Evolutionary conservation across 2,329 filamentous ascomycete genomes (phyloP).

Genomic region (Fusarium armeniacum): DNA sequence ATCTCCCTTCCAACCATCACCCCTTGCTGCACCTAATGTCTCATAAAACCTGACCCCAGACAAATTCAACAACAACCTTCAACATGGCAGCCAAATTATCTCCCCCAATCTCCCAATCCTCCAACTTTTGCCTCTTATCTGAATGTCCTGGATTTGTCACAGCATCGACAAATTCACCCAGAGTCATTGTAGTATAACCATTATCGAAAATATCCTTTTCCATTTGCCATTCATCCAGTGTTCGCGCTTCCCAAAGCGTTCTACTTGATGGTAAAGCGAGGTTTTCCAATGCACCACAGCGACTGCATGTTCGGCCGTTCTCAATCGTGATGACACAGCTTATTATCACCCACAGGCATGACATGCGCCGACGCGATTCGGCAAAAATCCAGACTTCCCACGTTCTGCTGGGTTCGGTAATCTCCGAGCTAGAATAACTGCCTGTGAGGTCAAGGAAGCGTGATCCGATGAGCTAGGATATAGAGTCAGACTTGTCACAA

Average conservation of each 20-base stretch:
- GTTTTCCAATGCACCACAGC: constrained; percentile 6
- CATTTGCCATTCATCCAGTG: constrained; percentile 44
- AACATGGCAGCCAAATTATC: constrained; percentile 47
- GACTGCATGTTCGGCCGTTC: constrained; percentile 9
- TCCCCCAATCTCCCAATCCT: constrained; percentile 47
- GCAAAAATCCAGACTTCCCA: constrained; percentile 54
- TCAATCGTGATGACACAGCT: constrained; percentile 44
- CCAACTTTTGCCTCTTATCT: constrained; percentile 28
- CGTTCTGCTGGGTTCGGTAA: constrained; percentile 26
- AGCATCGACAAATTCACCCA: constrained; percentile 40
- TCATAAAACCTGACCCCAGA: constrained; percentile 9
- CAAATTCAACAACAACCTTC: constrained; percentile 46
- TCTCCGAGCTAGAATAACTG: constrained; percentile 33
- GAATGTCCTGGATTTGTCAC: background rate
- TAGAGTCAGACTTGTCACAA: fast-evolving
- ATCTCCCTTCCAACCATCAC: no score
- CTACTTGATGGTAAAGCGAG: constrained; percentile 43
- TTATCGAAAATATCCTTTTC: constrained; percentile 43
- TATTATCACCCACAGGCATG: constrained; percentile 48
- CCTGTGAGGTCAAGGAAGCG: constrained; percentile 26
- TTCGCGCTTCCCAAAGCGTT: constrained; percentile 48
- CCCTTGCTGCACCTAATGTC: background rate
- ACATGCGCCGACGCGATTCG: constrained; percentile 50
- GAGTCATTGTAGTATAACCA: constrained; percentile 21
- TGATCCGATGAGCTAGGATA: constrained; percentile 21